phyloP scores from a whole-genome alignment of 176 grass and related monocot species.

The Tillandsia fasciculata region DNA sequence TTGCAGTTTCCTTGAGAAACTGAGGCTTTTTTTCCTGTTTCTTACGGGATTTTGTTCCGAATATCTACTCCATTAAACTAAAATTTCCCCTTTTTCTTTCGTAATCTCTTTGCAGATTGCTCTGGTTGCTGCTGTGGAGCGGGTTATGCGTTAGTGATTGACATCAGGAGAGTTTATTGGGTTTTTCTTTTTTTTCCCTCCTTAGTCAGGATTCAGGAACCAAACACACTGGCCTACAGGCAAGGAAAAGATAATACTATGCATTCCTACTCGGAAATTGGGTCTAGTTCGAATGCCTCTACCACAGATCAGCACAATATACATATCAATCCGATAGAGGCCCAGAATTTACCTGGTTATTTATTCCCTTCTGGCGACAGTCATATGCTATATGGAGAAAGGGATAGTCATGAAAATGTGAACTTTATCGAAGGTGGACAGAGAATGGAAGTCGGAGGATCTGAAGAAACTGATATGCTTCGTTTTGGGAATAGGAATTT shows the following conservation, averaged over 20 bases:
- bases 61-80: too few species aligned
- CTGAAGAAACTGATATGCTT: constrained; percentile 30
- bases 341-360: constrained; percentile 32
- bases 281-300: constrained; percentile 39
- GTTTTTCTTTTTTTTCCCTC: too few species aligned
- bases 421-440: constrained; percentile 23
- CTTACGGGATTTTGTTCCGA: too few species aligned
- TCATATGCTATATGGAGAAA: constrained; percentile 20
- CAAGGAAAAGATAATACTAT: constrained; percentile 38
- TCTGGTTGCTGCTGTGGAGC: too few species aligned
- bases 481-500: constrained; percentile 40
- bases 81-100: too few species aligned
- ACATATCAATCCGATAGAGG: constrained; percentile 24
- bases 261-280: constrained; percentile 50
- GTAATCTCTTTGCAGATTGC: too few species aligned
- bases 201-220: too few species aligned
- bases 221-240: constrained; percentile 18
- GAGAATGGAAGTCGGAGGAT: constrained; percentile 32
- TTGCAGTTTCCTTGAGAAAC: too few species aligned
- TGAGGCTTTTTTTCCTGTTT: too few species aligned
- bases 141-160: too few species aligned
- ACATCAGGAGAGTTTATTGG: too few species aligned
- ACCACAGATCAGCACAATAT: constrained; percentile 34
- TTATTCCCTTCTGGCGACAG: constrained; percentile 29
- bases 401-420: constrained; percentile 31